Conservation (phyloP, 2,329 filamentous ascomycete species). For the Apiospora hydei region DNA sequence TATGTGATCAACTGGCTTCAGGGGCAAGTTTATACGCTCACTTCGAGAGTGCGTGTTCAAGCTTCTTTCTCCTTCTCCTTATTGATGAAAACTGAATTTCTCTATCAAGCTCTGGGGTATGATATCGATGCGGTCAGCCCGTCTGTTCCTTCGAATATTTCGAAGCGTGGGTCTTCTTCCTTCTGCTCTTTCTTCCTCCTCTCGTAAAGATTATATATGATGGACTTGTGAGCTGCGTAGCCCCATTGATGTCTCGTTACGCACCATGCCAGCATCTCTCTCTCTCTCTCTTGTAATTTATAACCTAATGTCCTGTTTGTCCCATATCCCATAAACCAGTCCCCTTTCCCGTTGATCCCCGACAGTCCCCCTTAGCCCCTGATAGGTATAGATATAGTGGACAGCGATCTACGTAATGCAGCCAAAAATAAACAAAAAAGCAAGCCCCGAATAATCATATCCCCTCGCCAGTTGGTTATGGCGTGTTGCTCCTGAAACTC, state of each 20-base stretch:
- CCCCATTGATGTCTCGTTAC: neutral
- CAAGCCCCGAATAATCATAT: neutral
- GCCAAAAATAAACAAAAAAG: neutral
- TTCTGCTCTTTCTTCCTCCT: neutral
- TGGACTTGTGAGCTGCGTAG: neutral
- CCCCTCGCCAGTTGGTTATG: neutral
- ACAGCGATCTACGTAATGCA: slow-evolving; percentile 8
- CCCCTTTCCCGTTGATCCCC: neutral
- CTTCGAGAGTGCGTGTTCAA: neutral
- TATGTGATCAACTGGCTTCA: neutral
- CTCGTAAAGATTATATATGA: neutral
- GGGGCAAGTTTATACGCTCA: too few relatives aligned
- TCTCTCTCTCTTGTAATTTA: neutral
- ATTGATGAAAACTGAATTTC: neutral
- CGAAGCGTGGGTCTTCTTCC: neutral
- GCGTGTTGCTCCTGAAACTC: neutral
- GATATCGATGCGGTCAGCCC: neutral
- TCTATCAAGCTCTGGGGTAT: slow-evolving; percentile 11
- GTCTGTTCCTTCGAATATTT: neutral
- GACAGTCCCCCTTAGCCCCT: neutral
- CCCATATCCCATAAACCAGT: neutral
- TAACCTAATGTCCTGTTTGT: slow-evolving; percentile 6
- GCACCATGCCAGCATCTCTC: neutral
- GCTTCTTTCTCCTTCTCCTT: neutral
- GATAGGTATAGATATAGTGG: neutral